These are phyloP conservation scores for Cladosporium sp. DNA, from an alignment of 2,329 filamentous ascomycete genomes.

Conservation along the genomic window DNA sequence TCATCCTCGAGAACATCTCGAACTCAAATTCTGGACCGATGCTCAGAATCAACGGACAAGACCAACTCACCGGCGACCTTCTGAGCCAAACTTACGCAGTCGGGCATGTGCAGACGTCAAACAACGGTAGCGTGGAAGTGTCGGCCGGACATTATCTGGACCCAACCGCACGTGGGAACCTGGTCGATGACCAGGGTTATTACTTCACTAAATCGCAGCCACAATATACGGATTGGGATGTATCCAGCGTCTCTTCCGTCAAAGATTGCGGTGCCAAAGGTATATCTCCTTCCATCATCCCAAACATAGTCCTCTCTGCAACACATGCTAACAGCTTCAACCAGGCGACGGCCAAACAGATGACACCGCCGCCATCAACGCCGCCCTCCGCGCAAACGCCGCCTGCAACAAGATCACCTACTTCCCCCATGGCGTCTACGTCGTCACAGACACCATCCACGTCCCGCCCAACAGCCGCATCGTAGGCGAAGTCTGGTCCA, in stretches of 20 bases:
- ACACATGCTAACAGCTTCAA: conserved; percentile 33
- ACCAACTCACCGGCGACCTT: conserved; percentile 35
- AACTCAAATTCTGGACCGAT: conserved; percentile 27
- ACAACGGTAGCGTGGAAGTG: conserved; percentile 26
- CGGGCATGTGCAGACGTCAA: conserved; percentile 29
- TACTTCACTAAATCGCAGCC: conserved; percentile 48
- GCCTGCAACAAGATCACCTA: conserved; percentile 61
- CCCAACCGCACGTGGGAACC: conserved; percentile 27
- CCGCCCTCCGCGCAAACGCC: conserved; percentile 59
- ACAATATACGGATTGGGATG: conserved; percentile 47
- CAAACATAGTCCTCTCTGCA: no score
- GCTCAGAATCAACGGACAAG: conserved; percentile 30
- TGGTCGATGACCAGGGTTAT: conserved; percentile 33
- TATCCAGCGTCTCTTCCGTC: conserved; percentile 50
- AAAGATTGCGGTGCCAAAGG: conserved; percentile 45
- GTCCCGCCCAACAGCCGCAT: conserved; percentile 63
- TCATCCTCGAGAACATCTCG: conserved; percentile 31
- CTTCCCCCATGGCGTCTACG: conserved; percentile 74
- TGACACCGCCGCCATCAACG: conserved; percentile 73
- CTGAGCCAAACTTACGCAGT: conserved; percentile 34
- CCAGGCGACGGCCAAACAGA: conserved; percentile 59
- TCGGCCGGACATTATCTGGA: conserved; percentile 25
- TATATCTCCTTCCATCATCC: not conserved
- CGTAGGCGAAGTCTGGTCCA: conserved; percentile 60
- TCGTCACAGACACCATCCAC: conserved; percentile 66